Conservation (phyloP, 192 early-diverging fungal species). For the Coemansia sp. region DNA sequence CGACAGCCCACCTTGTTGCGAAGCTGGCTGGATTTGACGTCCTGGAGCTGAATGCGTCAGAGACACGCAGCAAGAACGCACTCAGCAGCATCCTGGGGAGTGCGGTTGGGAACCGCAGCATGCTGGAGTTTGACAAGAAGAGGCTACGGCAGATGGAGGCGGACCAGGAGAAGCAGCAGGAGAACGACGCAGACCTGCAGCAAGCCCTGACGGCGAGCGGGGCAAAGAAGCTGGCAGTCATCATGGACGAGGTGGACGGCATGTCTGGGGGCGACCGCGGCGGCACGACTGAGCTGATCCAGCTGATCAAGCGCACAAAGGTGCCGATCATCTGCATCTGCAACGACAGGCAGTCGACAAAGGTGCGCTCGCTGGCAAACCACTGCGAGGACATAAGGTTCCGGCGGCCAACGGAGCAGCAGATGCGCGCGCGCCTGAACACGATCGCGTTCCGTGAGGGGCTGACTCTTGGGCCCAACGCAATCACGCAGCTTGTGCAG, state of each 20-base stretch:
- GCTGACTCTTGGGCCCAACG: constrained; percentile 72
- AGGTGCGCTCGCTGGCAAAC: constrained; percentile 80
- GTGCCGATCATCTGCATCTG: constrained; percentile 99
- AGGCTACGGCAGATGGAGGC: constrained; percentile 19
- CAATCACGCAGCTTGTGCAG: constrained; percentile 76
- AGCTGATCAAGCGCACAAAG: constrained; percentile 83
- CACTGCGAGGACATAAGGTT: constrained; percentile 84
- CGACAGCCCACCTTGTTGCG: constrained; percentile 88
- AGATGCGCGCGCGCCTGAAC: constrained; percentile 73
- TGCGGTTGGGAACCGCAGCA: constrained; percentile 60
- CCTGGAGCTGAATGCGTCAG: constrained; percentile 97
- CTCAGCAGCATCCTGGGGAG: constrained; percentile 64
- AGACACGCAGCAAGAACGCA: constrained; percentile 84
- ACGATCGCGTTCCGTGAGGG: constrained; percentile 79
- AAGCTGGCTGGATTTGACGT: constrained; percentile 76
- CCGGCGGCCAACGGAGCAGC: constrained; percentile 66
- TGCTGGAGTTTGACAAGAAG: constrained; percentile 58
- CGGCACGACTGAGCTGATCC: constrained; percentile 81
- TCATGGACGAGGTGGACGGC: constrained; percentile 99
- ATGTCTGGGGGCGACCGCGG: constrained; percentile 98
- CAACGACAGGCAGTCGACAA: constrained; percentile 87
- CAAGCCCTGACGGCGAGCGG: constrained; percentile 24
- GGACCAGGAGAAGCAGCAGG: constrained; percentile 21
- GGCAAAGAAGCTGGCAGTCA: constrained; percentile 60
- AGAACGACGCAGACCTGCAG: constrained; percentile 25